Conservation (phyloP, 495 filamentous ascomycete genomes). For the Penicillium taxi region DNA sequence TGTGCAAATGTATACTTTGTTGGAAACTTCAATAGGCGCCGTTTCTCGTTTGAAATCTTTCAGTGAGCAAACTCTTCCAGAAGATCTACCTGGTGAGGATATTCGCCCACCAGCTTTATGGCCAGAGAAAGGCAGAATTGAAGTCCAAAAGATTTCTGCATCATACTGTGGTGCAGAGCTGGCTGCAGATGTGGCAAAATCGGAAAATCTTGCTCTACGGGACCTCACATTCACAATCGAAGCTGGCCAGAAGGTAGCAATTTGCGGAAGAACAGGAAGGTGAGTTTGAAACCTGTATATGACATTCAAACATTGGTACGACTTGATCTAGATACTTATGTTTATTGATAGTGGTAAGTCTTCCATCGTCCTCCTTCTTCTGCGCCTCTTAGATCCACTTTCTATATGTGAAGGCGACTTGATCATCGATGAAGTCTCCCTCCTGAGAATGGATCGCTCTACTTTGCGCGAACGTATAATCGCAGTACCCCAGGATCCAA, state of each 20-base stretch:
- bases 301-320: too few species aligned
- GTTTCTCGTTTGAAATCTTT: too few species aligned
- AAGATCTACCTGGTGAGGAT: too few species aligned
- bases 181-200: neutral
- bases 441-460: neutral
- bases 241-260: neutral
- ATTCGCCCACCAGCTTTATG: too few species aligned
- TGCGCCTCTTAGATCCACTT: constrained; percentile 1
- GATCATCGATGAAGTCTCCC: neutral
- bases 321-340: too few species aligned
- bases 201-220: neutral
- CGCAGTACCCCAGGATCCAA: neutral
- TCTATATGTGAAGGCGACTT: neutral
- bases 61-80: too few species aligned
- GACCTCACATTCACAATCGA: neutral
- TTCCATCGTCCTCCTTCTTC: neutral
- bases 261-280: neutral
- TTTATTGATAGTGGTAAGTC: neutral
- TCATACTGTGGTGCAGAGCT: too few species aligned
- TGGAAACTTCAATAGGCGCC: too few species aligned
- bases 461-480: neutral
- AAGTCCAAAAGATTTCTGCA: too few species aligned
- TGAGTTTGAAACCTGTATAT: neutral
- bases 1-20: too few species aligned
- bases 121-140: too few species aligned